Evolutionary conservation across 495 filamentous ascomycete species (phyloP).

Genomic region (Umbilicaria muhlenbergii): DNA sequence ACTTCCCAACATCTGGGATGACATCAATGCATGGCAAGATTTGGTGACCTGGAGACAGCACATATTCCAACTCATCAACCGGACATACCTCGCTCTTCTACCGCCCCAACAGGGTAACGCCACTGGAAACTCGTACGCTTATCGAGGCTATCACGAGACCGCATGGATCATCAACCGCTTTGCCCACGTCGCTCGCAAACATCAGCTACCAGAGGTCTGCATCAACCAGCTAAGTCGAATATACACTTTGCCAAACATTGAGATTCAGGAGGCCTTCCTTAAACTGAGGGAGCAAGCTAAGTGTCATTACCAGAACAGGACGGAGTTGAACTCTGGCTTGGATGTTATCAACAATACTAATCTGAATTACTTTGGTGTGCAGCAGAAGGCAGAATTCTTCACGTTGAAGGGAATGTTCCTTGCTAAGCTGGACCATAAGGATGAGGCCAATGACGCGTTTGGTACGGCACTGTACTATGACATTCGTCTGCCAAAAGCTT

Average conservation of each 20-base stretch:
- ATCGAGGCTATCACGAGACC: constrained; percentile 94
- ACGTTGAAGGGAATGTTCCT: constrained; percentile 99
- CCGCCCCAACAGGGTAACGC: constrained; percentile 67
- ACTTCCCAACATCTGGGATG: constrained; percentile 95
- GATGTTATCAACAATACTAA: constrained; percentile 99
- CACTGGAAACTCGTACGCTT: constrained; percentile 78
- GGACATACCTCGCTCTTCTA: constrained; percentile 73
- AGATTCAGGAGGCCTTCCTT: constrained; percentile 97
- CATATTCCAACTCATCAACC: constrained; percentile 95
- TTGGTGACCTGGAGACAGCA: constrained; percentile 98
- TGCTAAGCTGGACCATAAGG: constrained; percentile 74
- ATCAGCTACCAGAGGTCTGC: constrained; percentile 92
- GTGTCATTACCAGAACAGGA: constrained; percentile 91
- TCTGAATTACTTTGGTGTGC: constrained; percentile 86
- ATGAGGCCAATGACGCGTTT: constrained; percentile 85
- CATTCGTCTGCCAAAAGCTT: constrained; percentile 87
- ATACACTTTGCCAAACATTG: constrained; percentile 96
- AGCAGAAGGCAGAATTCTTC: constrained; percentile 98
- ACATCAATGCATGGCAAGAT: constrained; percentile 98
- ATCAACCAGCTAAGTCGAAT: constrained; percentile 93
- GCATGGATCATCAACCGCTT: constrained; percentile 99
- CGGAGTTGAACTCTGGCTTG: constrained; percentile 77
- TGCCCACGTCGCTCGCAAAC: constrained; percentile 92
- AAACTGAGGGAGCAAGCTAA: constrained; percentile 95
- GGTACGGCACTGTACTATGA: constrained; percentile 91